These are phyloP conservation scores for Acanthamoeba divionensis DNA, from an alignment of 208 protist species.

Conservation along the genomic window DNA sequence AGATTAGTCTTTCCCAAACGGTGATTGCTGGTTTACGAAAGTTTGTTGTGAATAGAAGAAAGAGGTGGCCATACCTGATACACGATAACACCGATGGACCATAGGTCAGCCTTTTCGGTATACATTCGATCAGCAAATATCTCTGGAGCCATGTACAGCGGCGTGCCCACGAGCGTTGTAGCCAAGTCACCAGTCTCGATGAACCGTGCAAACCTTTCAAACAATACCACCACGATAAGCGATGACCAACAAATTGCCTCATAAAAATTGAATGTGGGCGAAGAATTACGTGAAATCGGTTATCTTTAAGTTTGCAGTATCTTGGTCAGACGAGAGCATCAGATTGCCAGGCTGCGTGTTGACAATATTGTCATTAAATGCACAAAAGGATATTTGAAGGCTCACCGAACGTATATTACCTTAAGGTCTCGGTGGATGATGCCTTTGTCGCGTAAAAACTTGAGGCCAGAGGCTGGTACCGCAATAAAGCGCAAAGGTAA, in stretches of 20 bases:
- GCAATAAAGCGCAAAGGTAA: not conserved
- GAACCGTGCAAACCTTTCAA: slow-evolving; percentile 49
- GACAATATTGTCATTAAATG: too few relatives aligned
- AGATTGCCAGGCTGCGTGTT: slow-evolving; percentile 47
- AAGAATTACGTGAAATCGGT: slow-evolving; percentile 50
- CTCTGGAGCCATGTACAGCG: slow-evolving; percentile 44
- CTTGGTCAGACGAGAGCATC: not conserved
- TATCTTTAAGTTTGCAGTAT: not conserved
- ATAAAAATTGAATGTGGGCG: too few relatives aligned
- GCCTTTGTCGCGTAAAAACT: not conserved
- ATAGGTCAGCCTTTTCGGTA: slow-evolving; percentile 46
- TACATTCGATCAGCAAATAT: slow-evolving; percentile 14
- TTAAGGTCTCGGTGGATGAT: slow-evolving; percentile 55
- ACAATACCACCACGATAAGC: not conserved
- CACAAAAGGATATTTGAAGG: too few relatives aligned
- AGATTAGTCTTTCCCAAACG: too few relatives aligned
- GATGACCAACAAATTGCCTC: not conserved
- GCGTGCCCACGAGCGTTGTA: slow-evolving; percentile 20
- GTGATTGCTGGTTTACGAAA: too few relatives aligned
- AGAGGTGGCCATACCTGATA: not conserved
- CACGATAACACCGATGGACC: slow-evolving; percentile 19
- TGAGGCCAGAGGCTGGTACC: not conserved
- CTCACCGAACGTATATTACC: too few relatives aligned
- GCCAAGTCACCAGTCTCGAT: slow-evolving; percentile 29
- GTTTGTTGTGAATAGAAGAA: too few relatives aligned